A percentile compares a stretch with the other conserved stretches of the same genome.
Evolutionary conservation across 805 yeast species (phyloP).

Genomic region (Saccharomycopsis malanga): DNA sequence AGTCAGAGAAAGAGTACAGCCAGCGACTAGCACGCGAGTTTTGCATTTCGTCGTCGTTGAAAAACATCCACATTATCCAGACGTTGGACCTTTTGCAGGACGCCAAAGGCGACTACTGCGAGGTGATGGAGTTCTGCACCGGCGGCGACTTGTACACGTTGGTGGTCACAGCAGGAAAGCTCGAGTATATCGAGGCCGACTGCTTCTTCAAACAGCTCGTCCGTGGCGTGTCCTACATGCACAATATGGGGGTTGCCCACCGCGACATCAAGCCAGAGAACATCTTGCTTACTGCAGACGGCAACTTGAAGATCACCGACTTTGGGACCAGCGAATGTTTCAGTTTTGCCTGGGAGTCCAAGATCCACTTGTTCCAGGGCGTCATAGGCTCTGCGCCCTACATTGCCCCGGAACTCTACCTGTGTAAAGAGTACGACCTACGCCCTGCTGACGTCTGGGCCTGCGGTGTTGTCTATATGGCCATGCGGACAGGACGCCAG

Average conservation of each 20-base stretch:
- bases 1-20: slow-evolving; percentile 59
- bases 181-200: slow-evolving; percentile 80
- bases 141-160: slow-evolving; percentile 77
- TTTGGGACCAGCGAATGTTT: slow-evolving; percentile 84
- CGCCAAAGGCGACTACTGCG: slow-evolving; percentile 76
- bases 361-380: slow-evolving; percentile 63
- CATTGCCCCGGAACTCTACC: slow-evolving; percentile 83
- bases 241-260: slow-evolving; percentile 83
- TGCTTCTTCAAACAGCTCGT: slow-evolving; percentile 84
- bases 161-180: slow-evolving; percentile 67
- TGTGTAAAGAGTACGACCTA: slow-evolving; percentile 63
- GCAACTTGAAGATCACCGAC: slow-evolving; percentile 75
- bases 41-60: slow-evolving; percentile 71
- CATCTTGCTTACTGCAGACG: slow-evolving; percentile 62
- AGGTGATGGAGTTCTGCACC: slow-evolving; percentile 78
- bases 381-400: slow-evolving; percentile 84
- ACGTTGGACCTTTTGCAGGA: slow-evolving; percentile 74
- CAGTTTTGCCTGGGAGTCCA: slow-evolving; percentile 75
- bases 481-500: slow-evolving; percentile 91
- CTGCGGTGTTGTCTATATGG: slow-evolving; percentile 88
- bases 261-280: slow-evolving; percentile 89
- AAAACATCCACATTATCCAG: slow-evolving; percentile 69
- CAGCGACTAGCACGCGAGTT: slow-evolving; percentile 75
- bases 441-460: slow-evolving; percentile 86
- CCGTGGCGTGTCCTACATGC: slow-evolving; percentile 82